A percentile compares a stretch with the other conserved stretches of the same genome.
Evolutionary conservation across 441 rosid genomes (phyloP).

Genomic region (Populus hybrid): DNA sequence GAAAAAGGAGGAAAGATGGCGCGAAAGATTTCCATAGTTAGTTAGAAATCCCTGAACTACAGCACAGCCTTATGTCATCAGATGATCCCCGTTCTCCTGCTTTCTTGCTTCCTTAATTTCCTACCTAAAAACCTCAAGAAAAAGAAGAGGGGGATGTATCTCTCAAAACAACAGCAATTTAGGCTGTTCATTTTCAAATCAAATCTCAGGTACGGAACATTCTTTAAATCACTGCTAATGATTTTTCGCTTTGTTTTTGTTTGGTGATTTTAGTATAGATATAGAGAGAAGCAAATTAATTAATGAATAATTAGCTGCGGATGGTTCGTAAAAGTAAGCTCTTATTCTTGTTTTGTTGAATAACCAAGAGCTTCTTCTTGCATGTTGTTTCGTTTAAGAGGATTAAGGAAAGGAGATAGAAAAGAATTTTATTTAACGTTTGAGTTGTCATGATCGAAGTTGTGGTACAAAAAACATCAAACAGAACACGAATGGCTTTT

Average conservation of each 20-base stretch:
- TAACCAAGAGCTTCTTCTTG: no score
- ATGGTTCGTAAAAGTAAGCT: background rate
- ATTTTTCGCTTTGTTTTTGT: background rate
- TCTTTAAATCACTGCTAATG: background rate
- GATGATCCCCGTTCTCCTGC: background rate
- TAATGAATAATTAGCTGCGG: background rate
- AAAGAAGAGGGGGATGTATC: background rate
- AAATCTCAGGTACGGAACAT: background rate
- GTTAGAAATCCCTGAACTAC: background rate
- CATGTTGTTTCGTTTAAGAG: background rate
- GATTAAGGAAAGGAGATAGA: background rate
- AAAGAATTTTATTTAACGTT: background rate
- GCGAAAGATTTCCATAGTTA: slow-evolving; percentile 19
- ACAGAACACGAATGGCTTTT: background rate
- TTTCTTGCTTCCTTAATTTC: background rate
- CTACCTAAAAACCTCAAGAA: background rate
- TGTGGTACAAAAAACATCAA: background rate
- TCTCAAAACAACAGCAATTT: background rate
- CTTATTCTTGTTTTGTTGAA: background rate
- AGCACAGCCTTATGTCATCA: background rate
- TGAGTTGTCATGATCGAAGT: background rate
- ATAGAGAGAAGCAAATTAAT: background rate
- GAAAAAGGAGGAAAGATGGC: slow-evolving; percentile 19
- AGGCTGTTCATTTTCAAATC: background rate
- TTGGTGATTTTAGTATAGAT: background rate